phyloP scores from a whole-genome alignment of 1,284 basidiomycete genomes.

The Sanguinoderma infundibulare region DNA sequence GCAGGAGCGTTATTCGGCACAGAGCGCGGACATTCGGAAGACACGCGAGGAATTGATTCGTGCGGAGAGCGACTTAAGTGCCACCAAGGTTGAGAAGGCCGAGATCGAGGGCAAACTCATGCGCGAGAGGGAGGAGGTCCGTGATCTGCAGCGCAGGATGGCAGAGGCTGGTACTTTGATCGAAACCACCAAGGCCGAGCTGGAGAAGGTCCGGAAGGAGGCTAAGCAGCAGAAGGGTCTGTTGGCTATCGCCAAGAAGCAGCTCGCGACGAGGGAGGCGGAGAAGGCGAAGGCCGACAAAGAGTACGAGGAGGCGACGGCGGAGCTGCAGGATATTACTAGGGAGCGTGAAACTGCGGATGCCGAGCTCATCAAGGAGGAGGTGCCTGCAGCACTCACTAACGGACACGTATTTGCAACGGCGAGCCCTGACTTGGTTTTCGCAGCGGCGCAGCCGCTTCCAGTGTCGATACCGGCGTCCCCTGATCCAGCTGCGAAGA shows the following conservation, averaged over 20 bases:
- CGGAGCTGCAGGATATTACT: constrained; percentile 55
- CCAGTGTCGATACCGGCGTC: constrained; percentile 73
- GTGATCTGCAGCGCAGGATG: constrained; percentile 86
- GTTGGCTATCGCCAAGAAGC: constrained; percentile 94
- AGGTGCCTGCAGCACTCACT: constrained; percentile 18
- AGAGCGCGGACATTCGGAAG: constrained; percentile 78
- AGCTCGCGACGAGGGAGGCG: constrained; percentile 84
- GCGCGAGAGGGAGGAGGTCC: constrained; percentile 93
- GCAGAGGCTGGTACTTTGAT: constrained; percentile 81
- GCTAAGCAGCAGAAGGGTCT: constrained; percentile 96
- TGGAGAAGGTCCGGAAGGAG: constrained; percentile 93
- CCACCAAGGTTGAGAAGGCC: constrained; percentile 86
- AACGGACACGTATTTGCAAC: constrained; percentile 32
- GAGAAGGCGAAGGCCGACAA: constrained; percentile 75
- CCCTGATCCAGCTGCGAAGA: constrained; percentile 64
- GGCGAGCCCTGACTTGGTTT: constrained; percentile 43
- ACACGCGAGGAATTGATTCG: constrained; percentile 83
- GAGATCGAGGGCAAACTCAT: constrained; percentile 90
- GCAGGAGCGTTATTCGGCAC: constrained; percentile 73
- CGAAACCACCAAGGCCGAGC: constrained; percentile 69
- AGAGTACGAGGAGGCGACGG: constrained; percentile 70
- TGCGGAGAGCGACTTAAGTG: constrained; percentile 92
- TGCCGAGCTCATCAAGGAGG: constrained; percentile 48
- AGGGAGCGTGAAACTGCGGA: constrained; percentile 65
- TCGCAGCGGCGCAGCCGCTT: constrained; percentile 71